Percentiles rank a stretch among this genome's conserved stretches.
Evolutionary conservation across 2,329 filamentous ascomycete species (phyloP).

Genomic region (Tolypocladium amazonense): DNA sequence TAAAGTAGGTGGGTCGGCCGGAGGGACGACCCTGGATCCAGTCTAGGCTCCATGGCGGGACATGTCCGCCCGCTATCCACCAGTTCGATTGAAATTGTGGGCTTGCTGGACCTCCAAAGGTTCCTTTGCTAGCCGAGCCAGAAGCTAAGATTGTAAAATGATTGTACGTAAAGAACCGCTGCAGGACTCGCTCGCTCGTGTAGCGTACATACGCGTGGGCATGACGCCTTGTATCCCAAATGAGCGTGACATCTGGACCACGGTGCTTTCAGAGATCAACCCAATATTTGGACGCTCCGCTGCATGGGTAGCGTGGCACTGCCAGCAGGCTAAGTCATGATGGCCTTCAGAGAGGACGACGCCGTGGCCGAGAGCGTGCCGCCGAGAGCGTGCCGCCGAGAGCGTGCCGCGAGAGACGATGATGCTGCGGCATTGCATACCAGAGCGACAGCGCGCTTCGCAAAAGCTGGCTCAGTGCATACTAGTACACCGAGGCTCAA

Average conservation of each 20-base stretch:
- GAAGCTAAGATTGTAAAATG: not conserved
- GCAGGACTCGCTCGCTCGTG: not conserved
- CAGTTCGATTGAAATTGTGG: not conserved
- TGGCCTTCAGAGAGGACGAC: not conserved
- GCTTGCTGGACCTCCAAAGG: not conserved
- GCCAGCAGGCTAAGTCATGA: not conserved
- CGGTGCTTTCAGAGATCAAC: not conserved
- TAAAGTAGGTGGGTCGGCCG: conserved; percentile 15
- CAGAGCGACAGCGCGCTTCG: not conserved
- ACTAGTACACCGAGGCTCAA: not conserved
- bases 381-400: no score
- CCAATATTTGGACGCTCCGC: not conserved
- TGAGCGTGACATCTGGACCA: not conserved
- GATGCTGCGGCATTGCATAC: not conserved
- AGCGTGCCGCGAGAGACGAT: not conserved
- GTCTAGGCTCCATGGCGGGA: conserved; percentile 4
- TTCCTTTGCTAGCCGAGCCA: not conserved
- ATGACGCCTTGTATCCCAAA: not conserved
- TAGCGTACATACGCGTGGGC: not conserved
- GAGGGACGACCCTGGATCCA: conserved; percentile 10
- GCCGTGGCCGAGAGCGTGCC: not conserved
- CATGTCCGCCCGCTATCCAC: not conserved
- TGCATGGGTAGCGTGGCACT: not conserved
- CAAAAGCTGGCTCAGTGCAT: not conserved
- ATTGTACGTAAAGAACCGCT: conserved; percentile 1